Evolutionary conservation across 805 yeast genomes (phyloP).

Genomic region (Zygosaccharomyces siamensis): DNA sequence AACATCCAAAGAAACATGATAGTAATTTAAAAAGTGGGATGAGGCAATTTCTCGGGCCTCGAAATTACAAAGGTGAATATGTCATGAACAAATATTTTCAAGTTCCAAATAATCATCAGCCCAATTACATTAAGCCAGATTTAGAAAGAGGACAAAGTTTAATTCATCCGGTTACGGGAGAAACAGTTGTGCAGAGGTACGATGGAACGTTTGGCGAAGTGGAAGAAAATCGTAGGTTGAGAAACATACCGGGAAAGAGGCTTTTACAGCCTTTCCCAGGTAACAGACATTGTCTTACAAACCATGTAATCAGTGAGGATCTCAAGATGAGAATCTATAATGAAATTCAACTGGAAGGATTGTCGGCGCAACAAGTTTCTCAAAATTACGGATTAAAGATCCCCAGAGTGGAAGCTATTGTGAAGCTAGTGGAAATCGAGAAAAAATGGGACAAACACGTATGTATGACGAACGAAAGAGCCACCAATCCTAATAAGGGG

Average conservation of each 20-base stretch:
- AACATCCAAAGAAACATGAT: slow-evolving; percentile 39
- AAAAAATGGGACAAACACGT: slow-evolving; percentile 54
- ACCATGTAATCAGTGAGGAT: slow-evolving; percentile 51
- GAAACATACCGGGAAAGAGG: slow-evolving; percentile 11
- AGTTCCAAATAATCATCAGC: slow-evolving; percentile 61
- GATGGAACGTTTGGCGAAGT: slow-evolving; percentile 20
- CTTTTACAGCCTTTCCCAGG: slow-evolving; percentile 74
- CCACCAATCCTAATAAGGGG: neutral
- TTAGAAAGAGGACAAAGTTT: slow-evolving; percentile 40
- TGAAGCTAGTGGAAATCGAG: slow-evolving; percentile 64
- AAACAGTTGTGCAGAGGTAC: slow-evolving; percentile 24
- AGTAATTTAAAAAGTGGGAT: slow-evolving; percentile 58
- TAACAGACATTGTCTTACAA: slow-evolving; percentile 66
- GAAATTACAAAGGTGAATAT: slow-evolving; percentile 78
- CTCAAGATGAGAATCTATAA: slow-evolving; percentile 57
- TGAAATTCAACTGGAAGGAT: slow-evolving; percentile 48
- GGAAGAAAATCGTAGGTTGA: slow-evolving; percentile 11
- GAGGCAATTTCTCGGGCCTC: slow-evolving; percentile 76
- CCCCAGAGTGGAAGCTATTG: slow-evolving; percentile 84
- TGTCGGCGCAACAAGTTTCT: slow-evolving; percentile 68
- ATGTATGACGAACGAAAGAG: slow-evolving; percentile 36
- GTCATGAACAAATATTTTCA: slow-evolving; percentile 66
- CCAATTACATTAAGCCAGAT: slow-evolving; percentile 66
- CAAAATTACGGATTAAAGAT: slow-evolving; percentile 73
- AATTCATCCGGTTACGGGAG: slow-evolving; percentile 34